These are phyloP conservation scores for Sporobolomyces roseus DNA, from an alignment of 768 basidiomycete species.

Conservation along the genomic window DNA sequence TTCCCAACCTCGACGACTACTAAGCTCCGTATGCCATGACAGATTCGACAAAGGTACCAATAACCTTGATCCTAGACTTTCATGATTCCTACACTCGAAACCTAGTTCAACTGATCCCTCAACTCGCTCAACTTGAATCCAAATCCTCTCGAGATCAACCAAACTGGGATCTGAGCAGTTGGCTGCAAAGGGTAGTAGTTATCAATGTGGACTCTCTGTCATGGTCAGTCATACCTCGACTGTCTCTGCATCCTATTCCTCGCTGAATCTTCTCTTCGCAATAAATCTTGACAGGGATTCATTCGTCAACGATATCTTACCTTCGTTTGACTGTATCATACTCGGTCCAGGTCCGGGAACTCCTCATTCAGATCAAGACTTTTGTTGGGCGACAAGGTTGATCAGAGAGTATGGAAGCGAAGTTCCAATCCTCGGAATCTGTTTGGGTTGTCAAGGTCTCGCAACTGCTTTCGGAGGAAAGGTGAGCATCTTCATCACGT, in stretches of 20 bases:
- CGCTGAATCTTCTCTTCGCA: no score
- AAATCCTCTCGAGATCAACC: slow-evolving; percentile 20
- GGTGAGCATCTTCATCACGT: slow-evolving; percentile 11
- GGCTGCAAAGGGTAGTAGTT: slow-evolving; percentile 27
- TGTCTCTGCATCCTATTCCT: neutral
- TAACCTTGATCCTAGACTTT: slow-evolving; percentile 32
- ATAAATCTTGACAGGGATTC: slow-evolving; percentile 31
- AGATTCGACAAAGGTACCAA: slow-evolving; percentile 9
- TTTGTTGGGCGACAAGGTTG: slow-evolving; percentile 32
- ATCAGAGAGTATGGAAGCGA: slow-evolving; percentile 19
- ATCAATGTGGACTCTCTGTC: slow-evolving; percentile 33
- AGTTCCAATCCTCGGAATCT: slow-evolving; percentile 39
- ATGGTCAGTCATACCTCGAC: slow-evolving; percentile 25
- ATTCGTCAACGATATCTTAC: slow-evolving; percentile 29
- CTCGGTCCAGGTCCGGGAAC: slow-evolving; percentile 39
- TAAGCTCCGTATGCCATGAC: neutral
- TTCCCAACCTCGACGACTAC: neutral
- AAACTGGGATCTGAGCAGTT: slow-evolving; percentile 38
- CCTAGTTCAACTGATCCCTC: slow-evolving; percentile 23
- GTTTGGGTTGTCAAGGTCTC: slow-evolving; percentile 40
- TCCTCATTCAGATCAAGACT: slow-evolving; percentile 32
- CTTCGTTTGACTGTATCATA: slow-evolving; percentile 33
- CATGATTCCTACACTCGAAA: slow-evolving; percentile 41
- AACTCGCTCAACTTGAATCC: no score
- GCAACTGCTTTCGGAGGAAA: slow-evolving; percentile 32